Evolutionary conservation across 2,329 filamentous ascomycete genomes (phyloP), one percentile per base, ranked within the genome.

Genomic region (Diplodia corticola): DNA sequence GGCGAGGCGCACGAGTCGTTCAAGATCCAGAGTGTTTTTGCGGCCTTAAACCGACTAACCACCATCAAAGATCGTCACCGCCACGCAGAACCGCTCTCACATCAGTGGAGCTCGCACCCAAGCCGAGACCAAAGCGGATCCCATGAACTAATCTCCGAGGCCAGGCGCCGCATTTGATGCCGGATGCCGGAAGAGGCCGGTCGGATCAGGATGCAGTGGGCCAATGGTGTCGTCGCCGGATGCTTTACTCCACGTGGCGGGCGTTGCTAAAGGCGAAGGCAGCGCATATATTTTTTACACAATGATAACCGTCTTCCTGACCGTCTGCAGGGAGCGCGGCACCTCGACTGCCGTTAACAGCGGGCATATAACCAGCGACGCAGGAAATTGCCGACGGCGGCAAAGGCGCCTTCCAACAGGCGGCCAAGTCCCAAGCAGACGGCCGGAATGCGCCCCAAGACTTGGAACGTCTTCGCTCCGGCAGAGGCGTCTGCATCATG

Each of bases 301-400:
- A 20, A 57, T 46, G 35, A 46, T 28, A 59, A 46, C 37, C 33
- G 5, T 20, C 15, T 5, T 9, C 26, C 51, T n/a, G 17, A 22
- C 51, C n/a, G 12, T 37, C 35, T 12, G 35, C 55, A 60, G 55
- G 54, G 55, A 46, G 55, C 55, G 55, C 13, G 55, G 2, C 55
- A 6, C 12, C 33, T 13, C 37, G 5, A 30, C 17, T 12, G n/a
- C 37, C 37, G 37, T 15, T n/a, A 22, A 44, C 5, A 60, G 55
- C 33, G 22, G 35, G 33, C 35, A 17, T 33, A 35, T 20, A 26
- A 15, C 7, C 12, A 26, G 24, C 5, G 37, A n/a, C 10, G 24
- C n/a, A 61, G 22, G 57, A 12, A 61, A 24, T 48, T 61, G 57
- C 57, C 57, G 20, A 26, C 54, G 44, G 55, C 55, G 55, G 40